A percentile compares a stretch with the other conserved stretches of the same genome.
Evolutionary conservation across 2,329 filamentous ascomycete genomes (phyloP).

Genomic region (Exophiala sp.): DNA sequence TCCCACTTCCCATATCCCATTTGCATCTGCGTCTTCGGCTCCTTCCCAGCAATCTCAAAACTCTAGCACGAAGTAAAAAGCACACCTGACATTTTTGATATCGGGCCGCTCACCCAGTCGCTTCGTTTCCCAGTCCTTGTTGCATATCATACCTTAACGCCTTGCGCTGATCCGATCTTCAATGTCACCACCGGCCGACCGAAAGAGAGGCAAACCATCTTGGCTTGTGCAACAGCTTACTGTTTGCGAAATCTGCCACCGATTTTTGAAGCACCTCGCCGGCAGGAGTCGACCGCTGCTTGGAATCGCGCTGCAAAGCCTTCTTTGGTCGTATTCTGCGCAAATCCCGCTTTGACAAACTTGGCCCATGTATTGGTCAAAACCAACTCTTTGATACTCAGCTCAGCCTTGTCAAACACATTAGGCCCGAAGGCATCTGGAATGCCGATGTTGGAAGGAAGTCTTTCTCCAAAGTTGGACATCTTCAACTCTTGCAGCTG

Average conservation of each 20-base stretch:
- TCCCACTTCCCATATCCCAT: no score
- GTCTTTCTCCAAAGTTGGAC: conserved; percentile 30
- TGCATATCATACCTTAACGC: no score
- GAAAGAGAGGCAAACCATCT: no score
- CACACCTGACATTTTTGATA: no score
- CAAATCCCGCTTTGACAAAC: conserved; percentile 33
- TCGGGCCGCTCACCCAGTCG: no score
- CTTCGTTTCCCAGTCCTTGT: no score
- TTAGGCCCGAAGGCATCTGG: conserved; percentile 45
- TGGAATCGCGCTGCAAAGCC: conserved; percentile 10
- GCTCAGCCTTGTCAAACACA: conserved; percentile 56
- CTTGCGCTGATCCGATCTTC: no score
- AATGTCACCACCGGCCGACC: no score
- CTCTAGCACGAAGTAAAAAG: no score
- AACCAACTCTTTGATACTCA: conserved; percentile 60
- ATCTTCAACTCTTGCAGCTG: conserved; percentile 13
- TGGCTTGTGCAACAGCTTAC: conserved; percentile 3
- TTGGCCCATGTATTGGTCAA: conserved; percentile 62
- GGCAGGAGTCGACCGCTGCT: conserved; percentile 11
- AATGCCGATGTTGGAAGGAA: conserved; percentile 34
- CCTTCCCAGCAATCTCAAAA: no score
- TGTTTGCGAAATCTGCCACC: background rate
- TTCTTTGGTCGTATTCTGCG: conserved; percentile 16
- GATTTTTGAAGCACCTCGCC: conserved; percentile 7
- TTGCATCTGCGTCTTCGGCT: no score